phyloP scores from a whole-genome alignment of 495 filamentous ascomycete species.

The Lophium mytilinum region DNA sequence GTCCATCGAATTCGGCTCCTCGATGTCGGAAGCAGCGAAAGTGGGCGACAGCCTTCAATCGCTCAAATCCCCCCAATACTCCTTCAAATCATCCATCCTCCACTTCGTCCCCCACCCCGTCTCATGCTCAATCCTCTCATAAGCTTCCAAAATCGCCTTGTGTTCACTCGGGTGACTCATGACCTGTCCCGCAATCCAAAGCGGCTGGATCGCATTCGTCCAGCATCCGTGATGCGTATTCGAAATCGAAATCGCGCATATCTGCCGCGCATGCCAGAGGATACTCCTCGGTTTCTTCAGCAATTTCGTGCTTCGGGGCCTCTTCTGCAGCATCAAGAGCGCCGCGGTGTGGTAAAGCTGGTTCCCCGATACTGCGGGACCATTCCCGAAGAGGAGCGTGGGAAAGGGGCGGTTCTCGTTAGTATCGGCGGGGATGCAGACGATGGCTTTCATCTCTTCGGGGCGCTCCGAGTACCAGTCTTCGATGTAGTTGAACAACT shows the following conservation, averaged over 20 bases:
- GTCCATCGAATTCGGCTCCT: no score
- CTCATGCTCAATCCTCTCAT: slow-evolving; percentile 37
- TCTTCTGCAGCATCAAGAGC: slow-evolving; percentile 38
- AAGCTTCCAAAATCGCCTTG: slow-evolving; percentile 35
- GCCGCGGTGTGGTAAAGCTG: slow-evolving; percentile 44
- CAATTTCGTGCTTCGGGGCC: slow-evolving; percentile 33
- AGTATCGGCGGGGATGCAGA: slow-evolving; percentile 34
- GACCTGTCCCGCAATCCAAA: slow-evolving; percentile 42
- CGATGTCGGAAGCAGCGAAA: no score
- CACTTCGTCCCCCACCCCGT: slow-evolving; percentile 43
- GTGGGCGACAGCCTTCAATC: no score
- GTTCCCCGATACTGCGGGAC: slow-evolving; percentile 44
- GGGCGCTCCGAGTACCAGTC: slow-evolving; percentile 37
- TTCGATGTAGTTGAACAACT: slow-evolving; percentile 40
- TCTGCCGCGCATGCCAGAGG: slow-evolving; percentile 43
- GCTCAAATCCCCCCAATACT: slow-evolving; percentile 33
- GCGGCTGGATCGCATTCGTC: slow-evolving; percentile 44
- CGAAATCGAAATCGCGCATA: slow-evolving; percentile 42
- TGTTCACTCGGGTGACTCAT: slow-evolving; percentile 43
- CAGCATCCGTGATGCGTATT: slow-evolving; percentile 43
- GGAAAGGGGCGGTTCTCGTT: slow-evolving; percentile 36
- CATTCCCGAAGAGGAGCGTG: slow-evolving; percentile 38
- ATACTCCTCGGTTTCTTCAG: slow-evolving; percentile 21
- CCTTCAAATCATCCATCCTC: slow-evolving; percentile 40
- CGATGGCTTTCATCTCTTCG: slow-evolving; percentile 35